Conservation (phyloP, 345 rosid genomes). For the Arabidopsis arenosa region DNA sequence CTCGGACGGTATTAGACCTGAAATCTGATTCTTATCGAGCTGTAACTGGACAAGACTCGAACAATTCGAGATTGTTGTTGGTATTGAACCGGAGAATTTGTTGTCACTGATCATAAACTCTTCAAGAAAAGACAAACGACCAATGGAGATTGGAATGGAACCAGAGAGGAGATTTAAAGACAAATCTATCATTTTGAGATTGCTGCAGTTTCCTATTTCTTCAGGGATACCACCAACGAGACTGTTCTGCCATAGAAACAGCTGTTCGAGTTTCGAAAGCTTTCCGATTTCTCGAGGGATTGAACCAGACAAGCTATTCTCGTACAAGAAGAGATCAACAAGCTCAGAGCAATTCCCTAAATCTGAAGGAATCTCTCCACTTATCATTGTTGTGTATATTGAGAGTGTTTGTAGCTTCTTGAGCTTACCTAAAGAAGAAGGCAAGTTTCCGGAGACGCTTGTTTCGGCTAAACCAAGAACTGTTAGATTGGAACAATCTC, state of each 20-base stretch:
- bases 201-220: slow-evolving; percentile 83
- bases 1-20: slow-evolving; percentile 84
- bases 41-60: slow-evolving; percentile 74
- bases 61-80: slow-evolving; percentile 66
- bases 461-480: slow-evolving; percentile 86
- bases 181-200: slow-evolving; percentile 71
- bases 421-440: slow-evolving; percentile 75
- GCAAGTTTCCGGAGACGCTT: slow-evolving; percentile 68
- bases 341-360: slow-evolving; percentile 90
- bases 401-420: slow-evolving; percentile 72
- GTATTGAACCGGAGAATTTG: slow-evolving; percentile 85
- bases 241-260: slow-evolving; percentile 82
- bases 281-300: slow-evolving; percentile 76
- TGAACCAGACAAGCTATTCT: slow-evolving; percentile 80
- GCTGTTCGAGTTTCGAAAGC: slow-evolving; percentile 69
- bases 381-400: slow-evolving; percentile 71
- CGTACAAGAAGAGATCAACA: slow-evolving; percentile 74
- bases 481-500: slow-evolving; percentile 74
- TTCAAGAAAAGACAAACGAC: slow-evolving; percentile 63
- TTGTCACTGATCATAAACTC: slow-evolving; percentile 92
- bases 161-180: slow-evolving; percentile 89
- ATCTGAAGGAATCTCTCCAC: slow-evolving; percentile 87
- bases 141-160: slow-evolving; percentile 66
- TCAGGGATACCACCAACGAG: slow-evolving; percentile 81
- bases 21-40: slow-evolving; percentile 80